Conservation (phyloP, 306 rosid species). For the Oxytropis ochrocephala region DNA sequence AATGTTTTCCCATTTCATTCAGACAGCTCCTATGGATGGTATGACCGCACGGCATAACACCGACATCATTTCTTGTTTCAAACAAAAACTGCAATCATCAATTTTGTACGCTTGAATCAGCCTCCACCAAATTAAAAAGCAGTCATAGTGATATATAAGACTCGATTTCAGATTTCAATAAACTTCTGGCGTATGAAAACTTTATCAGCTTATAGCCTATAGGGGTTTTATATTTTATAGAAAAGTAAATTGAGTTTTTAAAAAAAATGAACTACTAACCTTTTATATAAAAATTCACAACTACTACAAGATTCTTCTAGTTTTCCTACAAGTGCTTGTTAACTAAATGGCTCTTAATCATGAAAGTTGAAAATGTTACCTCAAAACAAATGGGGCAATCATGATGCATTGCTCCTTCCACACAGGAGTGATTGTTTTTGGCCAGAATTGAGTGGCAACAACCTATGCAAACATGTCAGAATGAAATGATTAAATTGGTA, state of each 20-base stretch:
- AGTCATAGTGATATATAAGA: too few relatives aligned
- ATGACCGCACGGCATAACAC: constrained; percentile 80
- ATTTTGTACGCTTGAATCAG: constrained; percentile 2
- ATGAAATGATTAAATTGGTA: not conserved
- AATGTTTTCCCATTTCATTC: constrained; percentile 78
- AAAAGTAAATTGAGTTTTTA: too few relatives aligned
- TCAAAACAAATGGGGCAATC: constrained; percentile 91
- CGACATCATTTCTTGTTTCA: constrained; percentile 54
- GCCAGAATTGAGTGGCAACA: constrained; percentile 66
- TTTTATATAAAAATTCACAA: too few relatives aligned
- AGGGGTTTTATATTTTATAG: too few relatives aligned
- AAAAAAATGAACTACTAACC: too few relatives aligned
- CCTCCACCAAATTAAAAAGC: not conserved
- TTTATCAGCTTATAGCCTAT: too few relatives aligned
- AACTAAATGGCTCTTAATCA: not conserved
- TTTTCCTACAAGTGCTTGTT: too few relatives aligned
- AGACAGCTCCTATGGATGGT: constrained; percentile 70
- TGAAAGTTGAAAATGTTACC: too few relatives aligned
- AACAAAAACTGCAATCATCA: constrained; percentile 64
- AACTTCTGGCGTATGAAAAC: too few relatives aligned
- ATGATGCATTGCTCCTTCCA: constrained; percentile 95
- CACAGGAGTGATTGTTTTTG: constrained; percentile 73
- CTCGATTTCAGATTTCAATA: too few relatives aligned
- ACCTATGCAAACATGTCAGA: constrained; percentile 34
- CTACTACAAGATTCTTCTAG: too few relatives aligned